Evolutionary conservation across 345 rosid genomes (phyloP).

Genomic region (Firmiana major): DNA sequence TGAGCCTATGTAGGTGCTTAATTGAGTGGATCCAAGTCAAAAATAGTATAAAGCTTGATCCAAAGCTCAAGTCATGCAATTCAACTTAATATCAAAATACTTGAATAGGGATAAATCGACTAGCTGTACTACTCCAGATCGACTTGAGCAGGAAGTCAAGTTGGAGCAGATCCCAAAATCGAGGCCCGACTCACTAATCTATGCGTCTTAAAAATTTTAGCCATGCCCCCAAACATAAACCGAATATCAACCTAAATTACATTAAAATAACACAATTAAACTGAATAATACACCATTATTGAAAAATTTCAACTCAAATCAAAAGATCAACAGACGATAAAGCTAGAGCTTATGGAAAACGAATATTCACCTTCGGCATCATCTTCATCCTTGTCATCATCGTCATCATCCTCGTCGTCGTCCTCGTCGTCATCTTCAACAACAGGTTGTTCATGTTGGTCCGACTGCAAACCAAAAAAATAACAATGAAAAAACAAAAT

Average conservation of each 20-base stretch:
- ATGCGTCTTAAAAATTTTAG: not conserved
- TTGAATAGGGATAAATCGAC: not conserved
- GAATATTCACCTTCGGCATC: slow-evolving; percentile 44
- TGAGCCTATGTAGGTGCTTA: not conserved
- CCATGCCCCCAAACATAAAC: not conserved
- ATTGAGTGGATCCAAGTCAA: not conserved
- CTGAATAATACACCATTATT: not conserved
- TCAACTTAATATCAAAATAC: not conserved
- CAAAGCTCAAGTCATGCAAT: not conserved
- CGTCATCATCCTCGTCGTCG: slow-evolving; percentile 50
- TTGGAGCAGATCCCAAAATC: not conserved
- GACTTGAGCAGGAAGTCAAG: not conserved
- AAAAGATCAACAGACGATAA: not conserved
- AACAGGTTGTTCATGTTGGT: slow-evolving; percentile 33
- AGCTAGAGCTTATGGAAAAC: not conserved
- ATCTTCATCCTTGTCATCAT: slow-evolving; percentile 57
- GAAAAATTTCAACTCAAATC: not conserved
- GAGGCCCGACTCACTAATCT: not conserved
- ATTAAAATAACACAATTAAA: too few relatives aligned
- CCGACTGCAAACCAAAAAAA: not conserved
- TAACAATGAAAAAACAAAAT: not conserved
- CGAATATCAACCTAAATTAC: not conserved
- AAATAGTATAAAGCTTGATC: not conserved
- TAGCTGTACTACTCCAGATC: not conserved
- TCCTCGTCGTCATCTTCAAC: slow-evolving; percentile 73